A percentile compares a stretch with the other conserved stretches of the same genome.
Evolutionary conservation across 768 basidiomycete species (phyloP).

Genomic region (Ephemerocybe angulata): DNA sequence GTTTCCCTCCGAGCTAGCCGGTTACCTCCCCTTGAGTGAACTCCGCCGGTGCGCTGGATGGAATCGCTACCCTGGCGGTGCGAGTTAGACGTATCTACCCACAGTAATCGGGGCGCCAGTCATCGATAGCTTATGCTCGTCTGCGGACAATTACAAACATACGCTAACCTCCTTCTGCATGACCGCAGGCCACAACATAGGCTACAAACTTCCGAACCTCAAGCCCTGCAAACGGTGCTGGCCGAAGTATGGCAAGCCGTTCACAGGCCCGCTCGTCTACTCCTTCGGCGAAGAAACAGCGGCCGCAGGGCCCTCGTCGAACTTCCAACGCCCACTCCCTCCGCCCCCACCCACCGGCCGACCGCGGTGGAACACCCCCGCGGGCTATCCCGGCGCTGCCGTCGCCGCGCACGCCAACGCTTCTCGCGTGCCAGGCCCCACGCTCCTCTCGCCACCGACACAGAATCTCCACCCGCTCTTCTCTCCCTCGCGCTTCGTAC

Average conservation of each 20-base stretch:
- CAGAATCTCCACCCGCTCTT: background rate
- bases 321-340: constrained; percentile 20
- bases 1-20: background rate
- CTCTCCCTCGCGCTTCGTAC: constrained; percentile 7
- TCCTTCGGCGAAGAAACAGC: constrained; percentile 26
- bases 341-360: constrained; percentile 9
- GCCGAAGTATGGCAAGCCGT: constrained; percentile 62
- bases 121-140: no score
- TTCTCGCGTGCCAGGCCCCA: no score
- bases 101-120: no score
- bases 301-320: constrained; percentile 4
- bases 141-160: no score
- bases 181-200: constrained; percentile 61
- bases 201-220: constrained; percentile 68
- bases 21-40: no score
- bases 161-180: background rate
- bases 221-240: constrained; percentile 74
- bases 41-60: no score
- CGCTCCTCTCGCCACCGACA: background rate
- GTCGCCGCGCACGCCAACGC: background rate
- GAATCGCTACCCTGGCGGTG: no score
- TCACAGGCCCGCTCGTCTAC: constrained; percentile 57
- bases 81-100: no score
- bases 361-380: constrained; percentile 7
- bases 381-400: background rate